Conservation (phyloP, 176 grass and related monocot genomes). For the Puya raimondii region DNA sequence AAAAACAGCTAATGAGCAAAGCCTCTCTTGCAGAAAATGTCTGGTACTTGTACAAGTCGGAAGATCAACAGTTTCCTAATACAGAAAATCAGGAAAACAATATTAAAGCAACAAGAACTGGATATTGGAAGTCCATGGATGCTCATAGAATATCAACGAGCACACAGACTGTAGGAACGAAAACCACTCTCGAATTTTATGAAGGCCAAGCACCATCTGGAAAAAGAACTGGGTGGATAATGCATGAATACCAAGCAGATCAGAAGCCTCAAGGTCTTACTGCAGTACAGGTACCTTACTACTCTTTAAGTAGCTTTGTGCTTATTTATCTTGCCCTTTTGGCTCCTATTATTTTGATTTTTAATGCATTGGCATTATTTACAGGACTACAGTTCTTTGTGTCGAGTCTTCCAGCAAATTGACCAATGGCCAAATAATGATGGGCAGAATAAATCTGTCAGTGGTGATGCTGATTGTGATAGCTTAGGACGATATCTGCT, state of each 20-base stretch:
- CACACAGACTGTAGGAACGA: slow-evolving; percentile 22
- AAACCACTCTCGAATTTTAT: slow-evolving; percentile 36
- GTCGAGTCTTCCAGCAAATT: slow-evolving; percentile 35
- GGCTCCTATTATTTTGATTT: background rate
- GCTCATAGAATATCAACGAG: slow-evolving; percentile 24
- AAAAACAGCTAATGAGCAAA: slow-evolving; percentile 14
- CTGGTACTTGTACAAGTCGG: slow-evolving; percentile 31
- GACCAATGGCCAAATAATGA: slow-evolving; percentile 15
- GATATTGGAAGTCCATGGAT: slow-evolving; percentile 28
- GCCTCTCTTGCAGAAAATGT: slow-evolving; percentile 23
- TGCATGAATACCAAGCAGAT: slow-evolving; percentile 44
- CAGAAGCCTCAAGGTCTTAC: slow-evolving; percentile 22
- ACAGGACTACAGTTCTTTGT: slow-evolving; percentile 56
- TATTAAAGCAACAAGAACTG: slow-evolving; percentile 26
- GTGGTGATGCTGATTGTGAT: slow-evolving; percentile 19
- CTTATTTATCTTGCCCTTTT: background rate
- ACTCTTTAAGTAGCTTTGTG: background rate
- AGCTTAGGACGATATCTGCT: slow-evolving; percentile 16
- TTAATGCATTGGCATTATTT: slow-evolving; percentile 20
- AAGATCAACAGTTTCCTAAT: background rate
- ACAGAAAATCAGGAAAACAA: slow-evolving; percentile 1
- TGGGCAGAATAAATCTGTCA: slow-evolving; percentile 16
- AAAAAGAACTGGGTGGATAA: slow-evolving; percentile 39
- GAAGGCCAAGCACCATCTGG: slow-evolving; percentile 29
- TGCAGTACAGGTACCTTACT: slow-evolving; percentile 30